These are phyloP conservation scores for Cryptococcus wingfieldii DNA, from an alignment of 1,284 basidiomycete species.

Conservation along the genomic window DNA sequence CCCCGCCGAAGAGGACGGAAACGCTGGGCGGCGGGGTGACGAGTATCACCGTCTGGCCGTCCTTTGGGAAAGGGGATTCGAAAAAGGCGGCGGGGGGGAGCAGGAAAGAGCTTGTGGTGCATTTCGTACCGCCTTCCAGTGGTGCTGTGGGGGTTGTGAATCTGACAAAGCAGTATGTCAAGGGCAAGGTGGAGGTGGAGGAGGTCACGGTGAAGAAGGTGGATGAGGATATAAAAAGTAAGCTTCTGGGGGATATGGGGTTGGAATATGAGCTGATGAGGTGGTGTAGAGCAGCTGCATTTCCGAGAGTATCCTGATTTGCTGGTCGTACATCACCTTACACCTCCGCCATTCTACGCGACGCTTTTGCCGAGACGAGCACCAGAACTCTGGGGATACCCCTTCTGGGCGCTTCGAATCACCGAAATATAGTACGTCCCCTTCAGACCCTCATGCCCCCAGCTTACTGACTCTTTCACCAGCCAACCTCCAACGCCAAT, in stretches of 20 bases:
- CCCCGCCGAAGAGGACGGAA: neutral
- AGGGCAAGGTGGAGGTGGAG: neutral
- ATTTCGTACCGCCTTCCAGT: slow-evolving; percentile 11
- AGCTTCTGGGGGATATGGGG: neutral
- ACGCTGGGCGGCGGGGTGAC: slow-evolving; percentile 1
- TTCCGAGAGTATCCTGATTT: slow-evolving; percentile 31
- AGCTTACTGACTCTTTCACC: neutral
- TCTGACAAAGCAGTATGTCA: slow-evolving; percentile 4
- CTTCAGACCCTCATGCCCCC: neutral
- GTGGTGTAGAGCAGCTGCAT: slow-evolving; percentile 8
- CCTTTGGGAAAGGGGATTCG: too few species aligned
- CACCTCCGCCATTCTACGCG: slow-evolving; percentile 15
- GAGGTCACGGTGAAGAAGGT: slow-evolving; percentile 5
- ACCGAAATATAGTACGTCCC: slow-evolving; percentile 36
- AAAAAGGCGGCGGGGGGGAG: neutral
- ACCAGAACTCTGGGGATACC: slow-evolving; percentile 38
- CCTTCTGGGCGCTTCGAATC: slow-evolving; percentile 37
- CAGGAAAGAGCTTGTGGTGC: slow-evolving; percentile 1
- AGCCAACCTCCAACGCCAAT: slow-evolving; percentile 27
- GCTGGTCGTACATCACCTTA: slow-evolving; percentile 30
- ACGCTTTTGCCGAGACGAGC: slow-evolving; percentile 28
- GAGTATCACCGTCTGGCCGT: slow-evolving; percentile 1
- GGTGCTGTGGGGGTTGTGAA: neutral
- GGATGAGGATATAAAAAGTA: slow-evolving; percentile 10
- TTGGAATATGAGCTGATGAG: neutral